Conservation (phyloP, 768 basidiomycete species). For the Leucocoprinus leucothites region DNA sequence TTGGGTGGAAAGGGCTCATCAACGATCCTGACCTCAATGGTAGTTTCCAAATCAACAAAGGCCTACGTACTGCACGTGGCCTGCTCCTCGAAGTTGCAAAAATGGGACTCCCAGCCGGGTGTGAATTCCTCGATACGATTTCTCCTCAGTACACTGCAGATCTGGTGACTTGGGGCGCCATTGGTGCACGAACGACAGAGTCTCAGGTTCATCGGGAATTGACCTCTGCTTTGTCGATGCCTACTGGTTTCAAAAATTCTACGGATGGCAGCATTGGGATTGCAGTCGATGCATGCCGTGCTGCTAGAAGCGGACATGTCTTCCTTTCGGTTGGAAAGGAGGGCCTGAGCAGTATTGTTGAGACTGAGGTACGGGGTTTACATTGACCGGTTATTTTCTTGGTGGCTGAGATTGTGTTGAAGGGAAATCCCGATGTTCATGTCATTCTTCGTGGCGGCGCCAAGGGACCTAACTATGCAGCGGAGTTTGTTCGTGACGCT, state of each 20-base stretch:
- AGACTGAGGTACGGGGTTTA: constrained; percentile 66
- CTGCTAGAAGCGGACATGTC: constrained; percentile 86
- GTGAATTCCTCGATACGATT: constrained; percentile 85
- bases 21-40: constrained; percentile 96
- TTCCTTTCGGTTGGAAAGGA: constrained; percentile 98
- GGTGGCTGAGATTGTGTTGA: neutral
- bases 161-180: constrained; percentile 88
- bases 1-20: constrained; percentile 99
- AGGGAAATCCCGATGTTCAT: constrained; percentile 92
- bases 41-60: constrained; percentile 94
- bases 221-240: constrained; percentile 86
- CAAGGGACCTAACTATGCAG: constrained; percentile 85
- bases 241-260: constrained; percentile 98
- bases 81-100: constrained; percentile 87
- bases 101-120: constrained; percentile 90
- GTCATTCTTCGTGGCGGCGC: constrained; percentile 91
- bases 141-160: constrained; percentile 89
- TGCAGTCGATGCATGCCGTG: constrained; percentile 93
- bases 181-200: constrained; percentile 91
- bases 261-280: constrained; percentile 92
- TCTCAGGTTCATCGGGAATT: constrained; percentile 92
- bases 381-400: neutral
- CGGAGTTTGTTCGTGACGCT: constrained; percentile 75
- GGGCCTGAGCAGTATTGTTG: constrained; percentile 90
- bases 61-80: constrained; percentile 82